phyloP scores from a whole-genome alignment of 768 basidiomycete genomes.

The Clavaria fumosa region DNA sequence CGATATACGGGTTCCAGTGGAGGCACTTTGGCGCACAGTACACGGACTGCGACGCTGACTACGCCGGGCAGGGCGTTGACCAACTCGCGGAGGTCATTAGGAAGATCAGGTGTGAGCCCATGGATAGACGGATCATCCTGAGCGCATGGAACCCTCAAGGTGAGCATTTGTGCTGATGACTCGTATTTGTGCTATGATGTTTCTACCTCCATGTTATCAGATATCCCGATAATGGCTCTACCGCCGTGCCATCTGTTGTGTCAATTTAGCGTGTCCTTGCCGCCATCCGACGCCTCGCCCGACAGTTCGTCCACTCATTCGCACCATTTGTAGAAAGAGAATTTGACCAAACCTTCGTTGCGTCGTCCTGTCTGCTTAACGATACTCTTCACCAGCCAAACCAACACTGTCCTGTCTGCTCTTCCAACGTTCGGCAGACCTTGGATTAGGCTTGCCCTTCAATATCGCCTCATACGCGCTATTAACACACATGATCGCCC shows the following conservation, averaged over 20 bases:
- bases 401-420: slow-evolving; percentile 84
- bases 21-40: slow-evolving; percentile 87
- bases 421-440: slow-evolving; percentile 95
- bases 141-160: slow-evolving; percentile 98
- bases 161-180: slow-evolving; percentile 27
- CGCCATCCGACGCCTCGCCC: slow-evolving; percentile 22
- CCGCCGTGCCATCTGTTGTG: slow-evolving; percentile 99
- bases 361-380: no score
- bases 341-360: no score
- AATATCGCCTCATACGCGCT: slow-evolving; percentile 98
- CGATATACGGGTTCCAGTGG: slow-evolving; percentile 97
- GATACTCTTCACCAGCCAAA: slow-evolving; percentile 33
- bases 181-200: no score
- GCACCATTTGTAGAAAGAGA: no score
- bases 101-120: slow-evolving; percentile 88
- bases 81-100: slow-evolving; percentile 78
- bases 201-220: no score
- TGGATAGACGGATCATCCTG: slow-evolving; percentile 84
- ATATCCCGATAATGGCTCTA: slow-evolving; percentile 88
- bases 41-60: slow-evolving; percentile 55
- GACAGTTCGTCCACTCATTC: slow-evolving; percentile 12
- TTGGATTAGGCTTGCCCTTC: slow-evolving; percentile 95
- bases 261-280: slow-evolving; percentile 95
- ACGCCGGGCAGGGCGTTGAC: slow-evolving; percentile 78
- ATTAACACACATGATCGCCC: slow-evolving; percentile 96